Evolutionary conservation across 106 monocot genomes (phyloP), one percentile per base, ranked within the genome.

Genomic region (Ottelia alismoides): DNA sequence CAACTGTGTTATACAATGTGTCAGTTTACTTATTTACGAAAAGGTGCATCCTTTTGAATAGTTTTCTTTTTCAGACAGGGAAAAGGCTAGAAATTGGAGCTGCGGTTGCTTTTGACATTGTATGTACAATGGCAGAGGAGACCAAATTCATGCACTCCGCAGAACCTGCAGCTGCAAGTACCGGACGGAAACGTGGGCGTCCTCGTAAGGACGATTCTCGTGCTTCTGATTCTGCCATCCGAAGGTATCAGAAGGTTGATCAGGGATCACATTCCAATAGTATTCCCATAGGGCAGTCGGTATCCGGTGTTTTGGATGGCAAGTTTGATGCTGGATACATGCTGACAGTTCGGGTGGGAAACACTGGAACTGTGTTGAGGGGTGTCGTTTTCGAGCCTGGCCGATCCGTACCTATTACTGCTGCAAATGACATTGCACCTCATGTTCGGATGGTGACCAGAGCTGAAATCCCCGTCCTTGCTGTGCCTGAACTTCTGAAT

Each of bases 241-340:
- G 71, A 49, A 64, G 23, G 2, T 6, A 28, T 24, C 48, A 35
- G 11, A 51, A 51, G 45, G n/a, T n/a, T n/a, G n/a, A n/a, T n/a
- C n/a, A n/a, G n/a, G n/a, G n/a, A n/a, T 2, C 20, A 16, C 22
- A 22, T 52, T 28, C 30, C 14, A 45, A 52, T 55, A 22, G 65
- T 31, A 25, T 35, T 20, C 56, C 47, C 27, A 47, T 85, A 0
- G 85, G 85, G 11, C 66, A 74, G 60, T 18, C 52, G 1, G 74
- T 85, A 35, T 74, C 52, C 40, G 76, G 85, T 31, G 55, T 64
- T 56, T 54, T 85, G 25, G 80, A 80, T 55, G 85, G 80, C 21
- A 72, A 53, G n/a, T 85, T 85, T 50, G 85, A 80, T 74, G 70
- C 85, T 27, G 85, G 85, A 28, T 80, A 74, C 64, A 53, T 85